A percentile compares a stretch with the other conserved stretches of the same genome.
These are phyloP conservation scores for Suillus americanus DNA, from an alignment of 768 basidiomycete genomes.

Conservation along the genomic window DNA sequence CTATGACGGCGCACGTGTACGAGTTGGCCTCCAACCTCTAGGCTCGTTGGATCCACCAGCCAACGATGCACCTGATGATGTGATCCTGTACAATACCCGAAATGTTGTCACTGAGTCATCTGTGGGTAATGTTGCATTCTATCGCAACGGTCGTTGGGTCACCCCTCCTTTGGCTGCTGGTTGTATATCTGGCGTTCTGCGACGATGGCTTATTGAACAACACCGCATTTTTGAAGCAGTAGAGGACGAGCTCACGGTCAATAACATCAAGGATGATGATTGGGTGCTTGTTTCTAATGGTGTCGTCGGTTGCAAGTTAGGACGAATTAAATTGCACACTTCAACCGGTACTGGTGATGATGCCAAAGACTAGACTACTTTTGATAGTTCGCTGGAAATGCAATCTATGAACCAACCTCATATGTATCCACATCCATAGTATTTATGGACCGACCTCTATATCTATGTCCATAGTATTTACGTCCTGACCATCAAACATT, in stretches of 20 bases:
- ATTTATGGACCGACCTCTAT: slow-evolving; percentile 11
- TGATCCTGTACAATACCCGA: slow-evolving; percentile 59
- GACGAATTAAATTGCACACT: slow-evolving; percentile 24
- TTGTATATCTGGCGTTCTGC: slow-evolving; percentile 70
- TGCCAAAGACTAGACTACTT: slow-evolving; percentile 16
- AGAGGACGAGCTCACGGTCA: slow-evolving; percentile 40
- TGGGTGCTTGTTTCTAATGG: slow-evolving; percentile 72
- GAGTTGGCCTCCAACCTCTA: slow-evolving; percentile 45
- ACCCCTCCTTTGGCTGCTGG: slow-evolving; percentile 63
- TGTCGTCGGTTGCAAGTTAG: slow-evolving; percentile 67
- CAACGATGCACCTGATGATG: slow-evolving; percentile 42
- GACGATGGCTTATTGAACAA: slow-evolving; percentile 67
- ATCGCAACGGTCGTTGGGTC: slow-evolving; percentile 56
- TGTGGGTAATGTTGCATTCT: slow-evolving; percentile 72
- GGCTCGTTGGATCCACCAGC: slow-evolving; percentile 7
- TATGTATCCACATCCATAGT: slow-evolving; percentile 40
- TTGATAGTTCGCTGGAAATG: slow-evolving; percentile 2
- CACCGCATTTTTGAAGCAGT: slow-evolving; percentile 53
- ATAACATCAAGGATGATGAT: slow-evolving; percentile 52
- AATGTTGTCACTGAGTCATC: slow-evolving; percentile 61
- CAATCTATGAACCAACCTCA: slow-evolving; percentile 2
- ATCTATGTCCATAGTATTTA: slow-evolving; percentile 43
- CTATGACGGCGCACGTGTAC: slow-evolving; percentile 64
- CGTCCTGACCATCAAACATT: slow-evolving; percentile 55
- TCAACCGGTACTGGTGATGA: neutral